These are phyloP conservation scores for Sarocladium kiliense DNA, from an alignment of 2,329 filamentous ascomycete genomes.

Conservation along the genomic window DNA sequence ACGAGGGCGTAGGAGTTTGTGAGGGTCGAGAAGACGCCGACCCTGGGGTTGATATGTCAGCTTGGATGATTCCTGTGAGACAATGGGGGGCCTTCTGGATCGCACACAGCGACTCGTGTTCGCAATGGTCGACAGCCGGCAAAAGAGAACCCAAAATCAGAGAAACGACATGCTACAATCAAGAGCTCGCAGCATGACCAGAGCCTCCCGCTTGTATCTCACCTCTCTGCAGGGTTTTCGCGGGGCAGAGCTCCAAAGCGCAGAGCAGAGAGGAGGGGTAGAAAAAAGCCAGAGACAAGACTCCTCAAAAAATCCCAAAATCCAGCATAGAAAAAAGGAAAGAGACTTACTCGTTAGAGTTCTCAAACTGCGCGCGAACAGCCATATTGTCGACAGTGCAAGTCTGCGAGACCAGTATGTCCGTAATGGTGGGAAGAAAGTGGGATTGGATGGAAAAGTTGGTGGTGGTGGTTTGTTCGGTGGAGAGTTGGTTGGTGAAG, in stretches of 20 bases:
- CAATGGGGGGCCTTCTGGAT: background rate
- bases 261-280: background rate
- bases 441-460: background rate
- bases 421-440: constrained; percentile 8
- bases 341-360: constrained; percentile 75
- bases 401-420: background rate
- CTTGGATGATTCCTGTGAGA: background rate
- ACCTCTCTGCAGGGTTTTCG: constrained; percentile 12
- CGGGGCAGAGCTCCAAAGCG: constrained; percentile 13
- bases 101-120: too few relatives aligned
- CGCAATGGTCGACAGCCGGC: too few relatives aligned
- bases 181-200: background rate
- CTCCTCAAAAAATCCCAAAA: background rate
- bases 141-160: too few relatives aligned
- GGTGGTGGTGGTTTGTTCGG: background rate
- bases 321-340: background rate
- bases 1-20: constrained; percentile 97
- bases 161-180: too few relatives aligned
- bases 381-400: constrained; percentile 45
- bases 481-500: too few relatives aligned
- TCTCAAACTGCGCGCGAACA: constrained; percentile 74
- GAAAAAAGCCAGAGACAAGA: background rate
- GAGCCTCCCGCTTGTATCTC: background rate
- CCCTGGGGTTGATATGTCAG: constrained; percentile 45
- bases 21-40: constrained; percentile 93